Conservation (phyloP, 2,329 filamentous ascomycete genomes). For the Colletotrichum nymphaeae region DNA sequence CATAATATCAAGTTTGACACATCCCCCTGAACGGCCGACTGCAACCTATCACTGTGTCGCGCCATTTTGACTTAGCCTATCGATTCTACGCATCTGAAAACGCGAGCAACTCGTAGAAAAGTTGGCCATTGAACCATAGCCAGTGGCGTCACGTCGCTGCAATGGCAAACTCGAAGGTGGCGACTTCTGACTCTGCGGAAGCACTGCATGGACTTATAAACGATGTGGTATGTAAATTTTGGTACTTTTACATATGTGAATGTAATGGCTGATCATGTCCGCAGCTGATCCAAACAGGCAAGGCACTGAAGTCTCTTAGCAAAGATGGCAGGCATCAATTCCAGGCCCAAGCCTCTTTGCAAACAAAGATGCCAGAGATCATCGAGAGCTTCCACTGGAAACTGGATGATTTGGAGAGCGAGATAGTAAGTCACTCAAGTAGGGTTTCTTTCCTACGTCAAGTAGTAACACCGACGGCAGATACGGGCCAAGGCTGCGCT, state of each 20-base stretch:
- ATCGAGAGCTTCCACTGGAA: conserved; percentile 62
- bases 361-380: conserved; percentile 58
- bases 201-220: conserved; percentile 65
- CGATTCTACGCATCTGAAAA: neutral
- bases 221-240: conserved; percentile 59
- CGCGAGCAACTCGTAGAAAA: neutral
- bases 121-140: neutral
- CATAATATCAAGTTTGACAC: neutral
- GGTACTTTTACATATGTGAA: neutral
- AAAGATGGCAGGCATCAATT: conserved; percentile 53
- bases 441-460: no score
- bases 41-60: neutral
- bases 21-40: neutral
- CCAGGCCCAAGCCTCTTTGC: conserved; percentile 46
- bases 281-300: conserved; percentile 70
- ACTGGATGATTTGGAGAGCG: conserved; percentile 66
- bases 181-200: conserved; percentile 48
- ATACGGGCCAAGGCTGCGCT: conserved; percentile 66
- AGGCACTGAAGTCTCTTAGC: conserved; percentile 61
- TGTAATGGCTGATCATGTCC: conserved; percentile 18
- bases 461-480: conserved; percentile 43
- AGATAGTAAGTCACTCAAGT: conserved; percentile 59
- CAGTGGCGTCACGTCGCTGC: neutral
- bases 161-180: conserved; percentile 23
- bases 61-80: neutral